A percentile compares a stretch with the other conserved stretches of the same genome.
Evolutionary conservation across 768 basidiomycete species (phyloP).

Genomic region (Clitopilus hobsonii): DNA sequence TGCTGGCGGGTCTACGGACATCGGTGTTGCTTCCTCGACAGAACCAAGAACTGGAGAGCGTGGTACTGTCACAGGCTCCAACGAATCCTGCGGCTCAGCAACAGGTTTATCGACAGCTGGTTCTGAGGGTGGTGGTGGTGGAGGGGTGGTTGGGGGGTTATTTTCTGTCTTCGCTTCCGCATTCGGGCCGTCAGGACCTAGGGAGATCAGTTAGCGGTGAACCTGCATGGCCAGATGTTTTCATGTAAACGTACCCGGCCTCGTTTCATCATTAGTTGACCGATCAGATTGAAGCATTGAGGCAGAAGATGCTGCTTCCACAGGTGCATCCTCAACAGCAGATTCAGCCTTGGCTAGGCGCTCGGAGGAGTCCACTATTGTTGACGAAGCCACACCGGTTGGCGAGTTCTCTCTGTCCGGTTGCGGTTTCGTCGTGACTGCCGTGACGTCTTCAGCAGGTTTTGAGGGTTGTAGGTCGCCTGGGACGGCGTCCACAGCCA

Average conservation of each 20-base stretch:
- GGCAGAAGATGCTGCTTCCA: neutral
- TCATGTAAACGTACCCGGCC: neutral
- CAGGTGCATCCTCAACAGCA: neutral
- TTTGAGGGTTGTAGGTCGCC: neutral
- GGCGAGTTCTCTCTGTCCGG: neutral
- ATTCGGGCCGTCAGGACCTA: neutral
- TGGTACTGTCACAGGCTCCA: neutral
- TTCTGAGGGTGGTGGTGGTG: neutral
- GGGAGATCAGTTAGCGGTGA: neutral
- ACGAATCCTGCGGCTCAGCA: neutral
- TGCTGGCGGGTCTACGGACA: slow-evolving; percentile 11
- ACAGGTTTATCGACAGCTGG: neutral
- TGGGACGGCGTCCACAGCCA: slow-evolving; percentile 8
- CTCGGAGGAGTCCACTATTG: neutral
- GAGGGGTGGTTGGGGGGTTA: neutral
- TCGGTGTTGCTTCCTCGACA: slow-evolving; percentile 4
- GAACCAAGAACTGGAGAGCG: slow-evolving; percentile 3
- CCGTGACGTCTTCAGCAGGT: neutral
- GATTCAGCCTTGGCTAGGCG: neutral
- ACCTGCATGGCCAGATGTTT: neutral
- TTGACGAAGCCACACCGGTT: neutral
- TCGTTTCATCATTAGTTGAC: neutral
- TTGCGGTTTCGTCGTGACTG: neutral
- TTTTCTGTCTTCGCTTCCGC: neutral
- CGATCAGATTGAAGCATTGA: neutral